Base-by-base conservation (phyloP, 345 rosid genomes). In the Syzygium aqueum region DNA sequence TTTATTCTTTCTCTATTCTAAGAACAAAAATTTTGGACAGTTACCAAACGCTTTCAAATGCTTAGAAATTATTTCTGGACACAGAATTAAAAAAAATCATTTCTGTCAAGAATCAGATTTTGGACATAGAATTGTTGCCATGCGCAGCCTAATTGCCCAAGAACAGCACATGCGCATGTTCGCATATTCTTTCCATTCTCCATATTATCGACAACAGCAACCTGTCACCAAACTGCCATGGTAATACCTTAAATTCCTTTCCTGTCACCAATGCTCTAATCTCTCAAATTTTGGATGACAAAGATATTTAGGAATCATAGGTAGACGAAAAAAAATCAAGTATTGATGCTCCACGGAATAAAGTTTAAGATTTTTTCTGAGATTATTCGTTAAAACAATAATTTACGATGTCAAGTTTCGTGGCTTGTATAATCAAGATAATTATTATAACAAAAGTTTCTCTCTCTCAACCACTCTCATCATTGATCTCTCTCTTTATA, bases 381-480 rank as follows among this genome's bases (percentile, higher is more conserved):
- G 2, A 0, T 61, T 14, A 61, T 14, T 33, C 0, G 17, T 61
- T 61, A 61, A 61, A 27, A 61, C n/a, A 61, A 61, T 27, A 12
- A 57, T 57, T 57, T n/a, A 0, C 33, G 8, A 27, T 0, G 6
- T 27, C 19, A 27, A 59, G 3, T 61, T 59, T 61, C 27, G 17
- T 27, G 19, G 6, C 0, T 61, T 61, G 11, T 5, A n/a, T n/a
- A 28, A 57, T n/a, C 13, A 0, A 5, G 33, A 0, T 61, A 61
- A n/a, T 61, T 61, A 61, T 61, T 61, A n/a, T 61, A 61, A 61
- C 27, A 6, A 61, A 11, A 2, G 0, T 25, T 57, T 25, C 1
- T 57, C 28, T 57, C 27, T 2, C 0, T 25, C 27, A 0, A 7
- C 0, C 4, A 61, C 0, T 61, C 33, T 3, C 15, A 16, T n/a